Percentiles rank a stretch among this genome's conserved stretches.
Conservation (phyloP, 1,284 basidiomycete species). For the Apiotrichum domesticum region DNA sequence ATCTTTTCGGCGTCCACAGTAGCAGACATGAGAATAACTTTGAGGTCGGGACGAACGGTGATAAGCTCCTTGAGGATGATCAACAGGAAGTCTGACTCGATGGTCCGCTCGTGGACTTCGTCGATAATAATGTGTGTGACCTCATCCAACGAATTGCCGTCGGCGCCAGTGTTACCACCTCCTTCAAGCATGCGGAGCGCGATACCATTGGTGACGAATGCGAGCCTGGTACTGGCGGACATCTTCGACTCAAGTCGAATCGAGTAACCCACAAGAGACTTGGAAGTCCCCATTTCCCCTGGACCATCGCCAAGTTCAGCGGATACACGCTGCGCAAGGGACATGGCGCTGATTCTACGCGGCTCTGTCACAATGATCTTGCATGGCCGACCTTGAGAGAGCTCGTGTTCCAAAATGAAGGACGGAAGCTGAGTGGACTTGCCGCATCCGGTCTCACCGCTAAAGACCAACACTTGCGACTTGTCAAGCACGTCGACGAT, state of each 20-base stretch:
- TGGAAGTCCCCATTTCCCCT: slow-evolving; percentile 69
- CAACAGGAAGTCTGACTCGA: slow-evolving; percentile 95
- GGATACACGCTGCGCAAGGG: slow-evolving; percentile 91
- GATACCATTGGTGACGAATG: slow-evolving; percentile 91
- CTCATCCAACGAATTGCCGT: slow-evolving; percentile 79
- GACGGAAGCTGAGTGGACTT: slow-evolving; percentile 97
- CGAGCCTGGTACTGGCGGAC: slow-evolving; percentile 69
- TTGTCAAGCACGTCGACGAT: slow-evolving; percentile 68
- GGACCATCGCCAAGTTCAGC: slow-evolving; percentile 83
- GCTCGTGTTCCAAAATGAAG: slow-evolving; percentile 87
- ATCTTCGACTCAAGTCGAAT: slow-evolving; percentile 89
- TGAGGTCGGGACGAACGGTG: slow-evolving; percentile 70
- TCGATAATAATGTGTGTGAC: slow-evolving; percentile 57
- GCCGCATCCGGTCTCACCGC: slow-evolving; percentile 97
- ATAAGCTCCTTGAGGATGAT: slow-evolving; percentile 91
- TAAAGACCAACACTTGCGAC: slow-evolving; percentile 86
- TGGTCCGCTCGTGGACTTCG: slow-evolving; percentile 79
- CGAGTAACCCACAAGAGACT: slow-evolving; percentile 87
- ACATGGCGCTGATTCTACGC: slow-evolving; percentile 92
- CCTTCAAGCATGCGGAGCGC: slow-evolving; percentile 90
- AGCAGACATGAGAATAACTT: slow-evolving; percentile 95
- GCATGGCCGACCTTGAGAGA: slow-evolving; percentile 74
- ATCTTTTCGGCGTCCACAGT: slow-evolving; percentile 94
- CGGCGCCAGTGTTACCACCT: slow-evolving; percentile 53
- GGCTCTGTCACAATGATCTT: slow-evolving; percentile 97